Evolutionary conservation across 306 rosid species (phyloP).

Genomic region (Quercus dentata): DNA sequence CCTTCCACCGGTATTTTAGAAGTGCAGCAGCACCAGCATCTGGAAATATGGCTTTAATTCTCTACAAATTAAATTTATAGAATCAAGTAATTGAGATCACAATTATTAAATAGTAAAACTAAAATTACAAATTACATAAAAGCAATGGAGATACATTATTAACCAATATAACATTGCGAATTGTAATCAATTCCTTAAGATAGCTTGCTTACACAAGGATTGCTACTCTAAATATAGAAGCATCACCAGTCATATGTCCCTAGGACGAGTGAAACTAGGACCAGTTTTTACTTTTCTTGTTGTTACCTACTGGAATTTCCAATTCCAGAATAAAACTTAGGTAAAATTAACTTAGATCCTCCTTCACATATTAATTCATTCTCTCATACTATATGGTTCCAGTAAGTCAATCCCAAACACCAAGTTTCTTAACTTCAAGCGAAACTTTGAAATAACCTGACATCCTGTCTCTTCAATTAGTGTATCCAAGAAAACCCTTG

Average conservation of each 20-base stretch:
- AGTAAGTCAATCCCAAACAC: neutral
- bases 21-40: conserved; percentile 99
- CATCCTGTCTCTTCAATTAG: conserved; percentile 59
- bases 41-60: conserved; percentile 88
- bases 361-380: neutral
- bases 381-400: neutral
- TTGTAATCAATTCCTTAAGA: neutral
- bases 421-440: conserved; percentile 1
- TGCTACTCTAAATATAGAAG: neutral
- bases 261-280: neutral
- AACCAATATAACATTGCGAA: neutral
- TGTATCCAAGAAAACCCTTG: conserved; percentile 75
- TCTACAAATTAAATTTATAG: conserved; percentile 50
- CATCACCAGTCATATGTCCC: neutral
- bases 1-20: conserved; percentile 79
- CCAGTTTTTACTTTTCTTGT: neutral
- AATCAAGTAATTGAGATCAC: conserved; percentile 25
- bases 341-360: neutral
- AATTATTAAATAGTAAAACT: neutral
- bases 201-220: neutral
- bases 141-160: neutral
- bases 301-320: neutral
- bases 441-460: conserved; percentile 49
- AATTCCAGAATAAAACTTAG: neutral
- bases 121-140: neutral